Evolutionary conservation across 2,329 filamentous ascomycete genomes (phyloP), one percentile per base, ranked within the genome.

Genomic region (Pestalotiopsis sp.): DNA sequence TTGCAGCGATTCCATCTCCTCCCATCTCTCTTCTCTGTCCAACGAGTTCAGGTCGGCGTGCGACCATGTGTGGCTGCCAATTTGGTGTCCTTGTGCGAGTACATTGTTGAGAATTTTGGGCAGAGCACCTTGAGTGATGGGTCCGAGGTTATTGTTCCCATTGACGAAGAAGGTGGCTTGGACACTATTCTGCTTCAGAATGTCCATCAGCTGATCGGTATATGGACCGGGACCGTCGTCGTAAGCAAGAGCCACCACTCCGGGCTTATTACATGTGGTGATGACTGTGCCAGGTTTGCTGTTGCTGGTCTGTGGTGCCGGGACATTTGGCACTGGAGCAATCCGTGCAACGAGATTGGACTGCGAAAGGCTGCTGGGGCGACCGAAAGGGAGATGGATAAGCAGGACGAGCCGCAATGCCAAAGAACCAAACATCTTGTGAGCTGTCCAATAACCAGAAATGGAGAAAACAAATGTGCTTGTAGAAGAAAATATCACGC

Each of bases 11-110:
- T 81, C 71, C 76, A 86, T 83, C 71, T 86, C 81, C 60, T 78
- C 72, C 25, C 71, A 73, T 49, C 80, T 77, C 67, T 79, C 78
- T 12, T 73, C 67, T 4, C 77, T 75, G 3, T 73, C 78, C 67
- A 84, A 68, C 27, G 74, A 70, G 61, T 75, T 78, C 4, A 84
- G 76, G 70, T 85, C 80, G 66, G 80, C 75, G 71, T 86, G 84
- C 7, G 80, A 81, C 81, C 80, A 85, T 1, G 83, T 85, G 72
- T 86, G 84, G 67, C 80, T 82, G 56, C 79, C 84, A 56, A 86
- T 75, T 67, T 86, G 84, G 70, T 86, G 84, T n/a, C 84, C 83
- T 41, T 80, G 78, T 4, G 72, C 72, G 61, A 80, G 72, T 80
- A 56, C 17, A 4, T 60, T 56, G 27, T 60, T 41, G 65, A 66